Base-by-base conservation (phyloP, 768 basidiomycete species). In the Hysterangium stoloniferum region DNA sequence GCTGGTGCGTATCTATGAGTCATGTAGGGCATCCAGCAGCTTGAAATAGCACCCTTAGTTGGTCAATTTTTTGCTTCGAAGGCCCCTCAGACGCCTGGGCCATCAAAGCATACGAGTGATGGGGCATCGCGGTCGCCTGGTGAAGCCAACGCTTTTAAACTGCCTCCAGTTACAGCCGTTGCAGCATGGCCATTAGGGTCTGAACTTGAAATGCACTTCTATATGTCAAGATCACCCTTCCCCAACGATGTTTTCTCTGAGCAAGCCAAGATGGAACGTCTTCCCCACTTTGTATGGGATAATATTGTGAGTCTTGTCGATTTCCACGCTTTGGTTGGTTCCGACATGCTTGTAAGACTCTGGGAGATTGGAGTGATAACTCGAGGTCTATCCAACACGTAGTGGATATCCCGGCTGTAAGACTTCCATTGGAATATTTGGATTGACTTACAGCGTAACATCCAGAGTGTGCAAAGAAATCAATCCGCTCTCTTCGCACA, bases 401-500 rank as follows among this genome's bases (percentile, higher is more conserved):
- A 40, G 65, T 93, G 34, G 71, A 77, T 25, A 71, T 92, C 45
- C 90, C 89, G 0, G 65, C 75, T 67, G 89, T 89, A 62, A 56
- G 74, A 58, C 7, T 12, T 34, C 25, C 55, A 12, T 17, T 42
- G 33, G 33, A 27, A 6, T 31, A 42, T 20, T 29, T 6, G 27
- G 17, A 42, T 24, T 1, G 46, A 25, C 4, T 6, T 19, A 19
- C 45, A 19, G 19, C 19, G 19, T 29, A 38, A 20, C 13, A 34
- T 22, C 36, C 57, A 92, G 89, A 73, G 71, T 43, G 91, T 92
- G 9, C 73, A 86, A 60, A 72, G 71, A 51, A 95, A 95, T 61
- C 86, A 78, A 9, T 79, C 38, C 1, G 28, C 86, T 2, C 65
- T 93, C 42, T 95, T 86, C 84, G 84, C 84, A 13, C 87, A 94